A percentile compares a stretch with the other conserved stretches of the same genome.
These are phyloP conservation scores for Mucor circinelloides DNA, from an alignment of 371 early-diverging fungal species.

Conservation along the genomic window DNA sequence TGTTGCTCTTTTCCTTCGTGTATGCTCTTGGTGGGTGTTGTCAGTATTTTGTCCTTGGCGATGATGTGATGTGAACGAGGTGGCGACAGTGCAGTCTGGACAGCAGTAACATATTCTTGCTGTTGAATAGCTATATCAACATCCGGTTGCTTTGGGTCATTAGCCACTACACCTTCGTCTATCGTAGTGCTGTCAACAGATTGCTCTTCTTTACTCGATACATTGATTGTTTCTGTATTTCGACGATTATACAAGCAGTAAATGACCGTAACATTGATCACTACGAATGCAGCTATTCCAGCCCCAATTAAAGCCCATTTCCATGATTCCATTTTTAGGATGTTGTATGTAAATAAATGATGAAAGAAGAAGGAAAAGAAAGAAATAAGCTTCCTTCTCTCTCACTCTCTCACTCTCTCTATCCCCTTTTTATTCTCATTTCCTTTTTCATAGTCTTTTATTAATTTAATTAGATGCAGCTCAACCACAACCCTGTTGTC, in stretches of 20 bases:
- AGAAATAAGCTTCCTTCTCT: not conserved
- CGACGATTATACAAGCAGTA: not conserved
- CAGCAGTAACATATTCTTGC: not conserved
- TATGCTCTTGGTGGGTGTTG: not conserved
- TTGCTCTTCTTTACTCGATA: not conserved
- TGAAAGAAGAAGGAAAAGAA: not conserved
- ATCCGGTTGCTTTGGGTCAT: not conserved
- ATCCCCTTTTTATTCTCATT: not conserved
- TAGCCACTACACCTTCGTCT: not conserved
- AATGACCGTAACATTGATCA: not conserved
- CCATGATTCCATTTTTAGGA: constrained; percentile 11
- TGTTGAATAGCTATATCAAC: not conserved
- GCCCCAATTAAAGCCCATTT: constrained; percentile 12
- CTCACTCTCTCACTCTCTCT: not conserved
- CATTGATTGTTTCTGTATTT: not conserved
- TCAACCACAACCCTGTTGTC: no score
- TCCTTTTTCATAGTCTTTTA: not conserved
- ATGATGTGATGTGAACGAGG: not conserved
- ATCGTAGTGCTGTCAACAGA: not conserved
- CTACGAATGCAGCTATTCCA: not conserved
- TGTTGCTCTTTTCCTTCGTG: not conserved
- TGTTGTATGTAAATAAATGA: not conserved
- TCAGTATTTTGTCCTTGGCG: not conserved
- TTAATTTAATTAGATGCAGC: not conserved
- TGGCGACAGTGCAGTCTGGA: constrained; percentile 12